Evolutionary conservation across 2,329 filamentous ascomycete genomes (phyloP), one percentile per base, ranked within the genome.

Genomic region (Didymosphaeria variabile): DNA sequence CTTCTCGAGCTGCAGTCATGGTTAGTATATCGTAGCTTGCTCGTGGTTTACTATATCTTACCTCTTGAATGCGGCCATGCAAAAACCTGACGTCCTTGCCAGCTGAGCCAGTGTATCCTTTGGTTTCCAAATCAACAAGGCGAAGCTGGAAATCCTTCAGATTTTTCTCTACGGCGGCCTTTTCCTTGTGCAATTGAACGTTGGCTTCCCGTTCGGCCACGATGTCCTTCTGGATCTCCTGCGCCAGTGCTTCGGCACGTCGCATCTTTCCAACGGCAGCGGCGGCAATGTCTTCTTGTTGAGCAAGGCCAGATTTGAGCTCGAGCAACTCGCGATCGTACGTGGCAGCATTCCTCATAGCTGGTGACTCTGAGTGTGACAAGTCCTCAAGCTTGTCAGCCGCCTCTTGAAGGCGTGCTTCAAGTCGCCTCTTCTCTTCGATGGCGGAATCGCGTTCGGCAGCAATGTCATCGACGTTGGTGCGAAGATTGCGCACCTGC

Each of bases 241-340:
- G 88, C 1, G 90, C 90, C 34, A 98, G 82, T 5, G 93, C 91
- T 74, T 99, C 94, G 2, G 95, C 92, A 26, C 94, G 90, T 58
- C 94, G 88, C 95, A 99, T 99, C 84, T 98, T 98, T 72, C 95
- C 94, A 44, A 98, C 90, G 0, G 94, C 94, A 3, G 95, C 94
- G 0, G 91, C 88, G 12, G 93, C 92, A 60, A 98, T 90, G 75
- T 99, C 94, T 79, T 98, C 92, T 73, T 97, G 93, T 72, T 97
- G 93, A 4, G 94, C 94, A 36, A 98, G 86, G 66, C 86, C 90
- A 10, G 93, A 91, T 81, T 95, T 97, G 66, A 99, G 87, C 62
- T 97, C 92, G 6, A 99, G 84, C 26, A 98, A 86, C 78, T 97
- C 92, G 70, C 90, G 92, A 79, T 98, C 94, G 72, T 94, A 90